Evolutionary conservation across 2,329 filamentous ascomycete genomes (phyloP).

Genomic region (Arthrobotrys conoides): DNA sequence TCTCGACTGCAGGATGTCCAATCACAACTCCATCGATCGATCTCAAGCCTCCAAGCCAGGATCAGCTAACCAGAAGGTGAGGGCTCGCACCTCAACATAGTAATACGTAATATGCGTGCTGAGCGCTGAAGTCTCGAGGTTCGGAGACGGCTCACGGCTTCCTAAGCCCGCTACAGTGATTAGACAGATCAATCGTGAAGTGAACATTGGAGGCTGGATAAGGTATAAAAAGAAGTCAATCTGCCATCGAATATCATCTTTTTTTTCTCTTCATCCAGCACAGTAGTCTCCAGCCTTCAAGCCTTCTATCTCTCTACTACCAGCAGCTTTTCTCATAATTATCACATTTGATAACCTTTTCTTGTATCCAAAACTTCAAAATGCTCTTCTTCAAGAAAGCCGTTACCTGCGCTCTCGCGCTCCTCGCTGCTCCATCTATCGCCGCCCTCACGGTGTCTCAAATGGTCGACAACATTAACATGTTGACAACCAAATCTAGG

Average conservation of each 20-base stretch:
- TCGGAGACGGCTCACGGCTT: not conserved
- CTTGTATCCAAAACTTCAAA: slow-evolving; percentile 14
- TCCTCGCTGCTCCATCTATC: slow-evolving; percentile 60
- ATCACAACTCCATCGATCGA: not conserved
- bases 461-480: slow-evolving; percentile 63
- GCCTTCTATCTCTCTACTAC: not conserved
- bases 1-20: not conserved
- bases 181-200: not conserved
- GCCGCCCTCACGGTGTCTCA: slow-evolving; percentile 60
- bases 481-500: slow-evolving; percentile 64
- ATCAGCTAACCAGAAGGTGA: too few relatives aligned
- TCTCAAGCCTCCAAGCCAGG: not conserved
- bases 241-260: not conserved
- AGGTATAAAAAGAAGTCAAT: slow-evolving; percentile 1
- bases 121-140: not conserved
- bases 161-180: not conserved
- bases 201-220: not conserved
- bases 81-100: too few relatives aligned
- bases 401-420: slow-evolving; percentile 56
- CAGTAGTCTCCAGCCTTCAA: not conserved
- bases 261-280: slow-evolving; percentile 21
- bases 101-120: too few relatives aligned
- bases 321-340: not conserved
- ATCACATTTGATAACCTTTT: not conserved
- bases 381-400: slow-evolving; percentile 62